A percentile compares a stretch with the other conserved stretches of the same genome.
Conservation (phyloP, 2,329 filamentous ascomycete genomes). For the Colletotrichum trifolii region DNA sequence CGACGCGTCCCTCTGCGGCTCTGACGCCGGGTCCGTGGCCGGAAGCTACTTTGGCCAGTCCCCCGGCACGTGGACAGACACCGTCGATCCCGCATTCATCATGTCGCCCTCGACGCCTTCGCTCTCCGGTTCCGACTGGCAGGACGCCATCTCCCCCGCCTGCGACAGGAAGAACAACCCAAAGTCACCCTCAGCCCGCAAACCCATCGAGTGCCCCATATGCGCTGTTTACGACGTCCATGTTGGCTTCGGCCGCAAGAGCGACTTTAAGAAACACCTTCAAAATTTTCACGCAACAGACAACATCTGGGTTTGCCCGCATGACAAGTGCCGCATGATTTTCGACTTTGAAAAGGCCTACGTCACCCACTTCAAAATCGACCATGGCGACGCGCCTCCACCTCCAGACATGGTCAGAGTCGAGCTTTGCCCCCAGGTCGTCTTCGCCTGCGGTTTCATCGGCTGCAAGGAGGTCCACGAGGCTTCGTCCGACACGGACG, state of each 20-base stretch:
- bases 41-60: constrained; percentile 42
- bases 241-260: constrained; percentile 58
- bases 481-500: constrained; percentile 49
- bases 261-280: constrained; percentile 61
- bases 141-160: constrained; percentile 38
- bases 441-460: constrained; percentile 57
- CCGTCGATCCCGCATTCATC: constrained; percentile 51
- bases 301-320: constrained; percentile 56
- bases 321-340: constrained; percentile 53
- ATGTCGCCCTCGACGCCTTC: constrained; percentile 46
- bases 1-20: constrained; percentile 52
- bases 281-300: constrained; percentile 59
- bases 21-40: constrained; percentile 52
- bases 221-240: constrained; percentile 58
- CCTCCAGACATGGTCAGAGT: constrained; percentile 51
- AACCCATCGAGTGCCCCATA: constrained; percentile 53
- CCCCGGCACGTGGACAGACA: constrained; percentile 46
- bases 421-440: constrained; percentile 55
- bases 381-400: constrained; percentile 47
- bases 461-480: constrained; percentile 57
- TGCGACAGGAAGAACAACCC: constrained; percentile 49
- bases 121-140: constrained; percentile 27
- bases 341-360: constrained; percentile 59
- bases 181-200: constrained; percentile 17
- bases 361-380: constrained; percentile 56